Conservation (phyloP, 805 yeast genomes). For the Candida andamanensis region DNA sequence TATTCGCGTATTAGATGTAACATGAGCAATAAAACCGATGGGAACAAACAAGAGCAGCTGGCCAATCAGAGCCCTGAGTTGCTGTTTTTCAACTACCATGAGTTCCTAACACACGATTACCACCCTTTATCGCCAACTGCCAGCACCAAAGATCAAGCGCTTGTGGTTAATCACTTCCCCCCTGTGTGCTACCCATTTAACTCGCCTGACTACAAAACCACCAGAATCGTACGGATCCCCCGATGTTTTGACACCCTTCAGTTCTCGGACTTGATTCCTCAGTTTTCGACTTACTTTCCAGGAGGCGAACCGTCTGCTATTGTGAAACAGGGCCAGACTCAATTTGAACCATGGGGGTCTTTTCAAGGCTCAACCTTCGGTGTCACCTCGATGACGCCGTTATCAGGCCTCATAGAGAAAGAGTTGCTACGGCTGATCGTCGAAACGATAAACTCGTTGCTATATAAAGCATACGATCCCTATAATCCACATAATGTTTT, state of each 20-base stretch:
- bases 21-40: too few species aligned
- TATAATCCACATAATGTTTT: conserved; percentile 18
- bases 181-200: conserved; percentile 40
- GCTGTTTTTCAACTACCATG: conserved; percentile 64
- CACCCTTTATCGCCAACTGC: conserved; percentile 3
- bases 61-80: too few species aligned
- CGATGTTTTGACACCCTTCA: conserved; percentile 34
- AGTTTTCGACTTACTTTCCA: conserved; percentile 50
- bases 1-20: too few species aligned
- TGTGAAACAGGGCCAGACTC: conserved; percentile 3
- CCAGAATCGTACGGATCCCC: conserved; percentile 66
- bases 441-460: conserved; percentile 34
- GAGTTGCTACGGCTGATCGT: conserved; percentile 42
- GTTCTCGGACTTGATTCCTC: conserved; percentile 43
- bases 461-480: conserved; percentile 38
- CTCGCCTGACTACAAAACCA: conserved; percentile 24
- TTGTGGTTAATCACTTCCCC: conserved; percentile 65
- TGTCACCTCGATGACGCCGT: conserved; percentile 45
- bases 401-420: conserved; percentile 20
- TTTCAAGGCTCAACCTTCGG: conserved; percentile 47
- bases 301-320: conserved; percentile 62
- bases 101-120: conserved; percentile 40
- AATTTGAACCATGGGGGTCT: conserved; percentile 35
- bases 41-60: too few species aligned
- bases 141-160: conserved; percentile 12